These are phyloP conservation scores for Calocera cornea DNA, from an alignment of 768 basidiomycete genomes.

Conservation along the genomic window DNA sequence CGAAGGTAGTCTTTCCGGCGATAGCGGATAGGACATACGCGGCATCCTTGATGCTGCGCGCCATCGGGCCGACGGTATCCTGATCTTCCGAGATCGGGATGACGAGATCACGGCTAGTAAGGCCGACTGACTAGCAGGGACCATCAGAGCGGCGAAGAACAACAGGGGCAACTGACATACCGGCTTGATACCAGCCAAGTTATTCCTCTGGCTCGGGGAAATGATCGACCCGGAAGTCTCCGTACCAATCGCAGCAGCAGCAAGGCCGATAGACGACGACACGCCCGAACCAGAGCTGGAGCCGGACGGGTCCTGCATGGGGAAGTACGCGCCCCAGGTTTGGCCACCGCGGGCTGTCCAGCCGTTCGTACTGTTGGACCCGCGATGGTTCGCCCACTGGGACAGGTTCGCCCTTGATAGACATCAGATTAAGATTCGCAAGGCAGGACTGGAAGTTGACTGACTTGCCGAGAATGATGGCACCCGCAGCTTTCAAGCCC, in stretches of 20 bases:
- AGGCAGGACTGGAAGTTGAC: not conserved
- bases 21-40: not conserved
- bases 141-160: too few species aligned
- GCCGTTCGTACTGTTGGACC: not conserved
- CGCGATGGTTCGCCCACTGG: not conserved
- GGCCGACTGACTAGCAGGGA: too few species aligned
- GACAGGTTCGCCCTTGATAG: too few species aligned
- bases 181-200: not conserved
- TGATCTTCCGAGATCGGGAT: not conserved
- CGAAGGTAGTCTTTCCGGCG: not conserved
- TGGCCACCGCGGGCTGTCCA: not conserved
- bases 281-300: not conserved
- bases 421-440: too few species aligned
- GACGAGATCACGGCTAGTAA: not conserved
- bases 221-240: not conserved
- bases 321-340: not conserved
- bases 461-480: not conserved
- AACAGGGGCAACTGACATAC: too few species aligned
- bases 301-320: not conserved
- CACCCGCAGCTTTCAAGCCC: not conserved
- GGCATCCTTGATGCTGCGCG: not conserved
- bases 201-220: not conserved
- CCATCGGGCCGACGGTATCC: not conserved
- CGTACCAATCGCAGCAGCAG: not conserved
- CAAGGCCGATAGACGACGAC: slow-evolving; percentile 5